Base-by-base conservation (phyloP, 352 stramenopile species). In the Aphanomyces cochlioides region DNA sequence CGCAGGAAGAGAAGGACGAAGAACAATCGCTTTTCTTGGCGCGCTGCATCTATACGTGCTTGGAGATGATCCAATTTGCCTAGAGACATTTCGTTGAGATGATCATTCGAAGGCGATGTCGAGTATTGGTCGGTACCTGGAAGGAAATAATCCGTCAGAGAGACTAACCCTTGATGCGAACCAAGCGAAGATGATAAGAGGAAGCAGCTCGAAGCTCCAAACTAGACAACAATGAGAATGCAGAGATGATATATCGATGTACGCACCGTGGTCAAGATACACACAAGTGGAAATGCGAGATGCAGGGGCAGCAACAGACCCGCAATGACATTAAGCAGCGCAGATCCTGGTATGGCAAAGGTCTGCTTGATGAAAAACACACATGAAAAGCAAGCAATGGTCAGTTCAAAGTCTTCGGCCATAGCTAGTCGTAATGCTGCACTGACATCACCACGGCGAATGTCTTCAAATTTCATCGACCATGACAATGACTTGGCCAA, bases 361-460 rank as follows among this genome's bases (percentile, higher is more conserved):
- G 87, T 92, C 82, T 92, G 86, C 75, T 94, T 94, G 56, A 94
- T 81, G 50, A 90, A 77, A 78, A 91, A 94, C 68, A 90, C 69
- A 67, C 77, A 81, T 3, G 78, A 77, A 70, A 90, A 92, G 66
- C 82, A 90, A 36, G 78, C 60, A 65, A 94, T 59, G n/a, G 84
- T 81, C n/a, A 92, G 73, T 1, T 78, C 57, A 66, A 88, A 90
- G 10, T 94, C 57, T 21, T 84, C 79, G 0, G 67, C 58, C 48
- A 90, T 89, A 38, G 89, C 74, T 67, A 84, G 80, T 40, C 79
- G 61, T 19, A 90, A 81, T 1, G 82, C 64, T 8, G 34, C 48
- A n/a, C 53, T 70, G 36, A 70, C 64, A n/a, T 70, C 64, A 10
- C 47, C 28, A 0, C 64, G 45, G 15, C 61, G 64, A 21, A 70